These are phyloP conservation scores for Musa balbisiana DNA, from an alignment of 202 grass and related monocot species.

Conservation along the genomic window DNA sequence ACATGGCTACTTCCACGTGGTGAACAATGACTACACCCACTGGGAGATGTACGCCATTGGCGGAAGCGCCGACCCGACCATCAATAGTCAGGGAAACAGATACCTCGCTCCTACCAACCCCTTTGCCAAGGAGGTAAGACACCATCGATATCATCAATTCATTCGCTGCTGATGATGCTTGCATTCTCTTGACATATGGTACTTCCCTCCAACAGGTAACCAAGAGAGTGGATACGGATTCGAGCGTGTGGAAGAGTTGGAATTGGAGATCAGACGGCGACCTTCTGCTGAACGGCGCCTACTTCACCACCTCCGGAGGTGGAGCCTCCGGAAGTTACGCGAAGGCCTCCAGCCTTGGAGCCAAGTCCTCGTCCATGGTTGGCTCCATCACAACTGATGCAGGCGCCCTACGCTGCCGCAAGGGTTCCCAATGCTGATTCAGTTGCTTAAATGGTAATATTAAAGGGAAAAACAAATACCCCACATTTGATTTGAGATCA, in stretches of 20 bases:
- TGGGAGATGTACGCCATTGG: slow-evolving; percentile 17
- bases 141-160: neutral
- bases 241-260: slow-evolving; percentile 8
- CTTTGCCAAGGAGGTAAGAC: neutral
- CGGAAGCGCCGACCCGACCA: slow-evolving; percentile 6
- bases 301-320: slow-evolving; percentile 9
- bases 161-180: neutral
- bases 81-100: slow-evolving; percentile 11
- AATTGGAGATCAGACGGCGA: slow-evolving; percentile 11
- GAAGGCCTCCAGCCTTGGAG: slow-evolving; percentile 9
- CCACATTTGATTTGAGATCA: neutral
- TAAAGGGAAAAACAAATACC: neutral
- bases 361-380: slow-evolving; percentile 4
- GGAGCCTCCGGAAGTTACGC: neutral
- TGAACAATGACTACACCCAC: slow-evolving; percentile 12
- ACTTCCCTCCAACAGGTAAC: neutral
- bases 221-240: slow-evolving; percentile 6
- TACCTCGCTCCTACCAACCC: neutral
- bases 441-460: neutral
- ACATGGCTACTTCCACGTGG: slow-evolving; percentile 11
- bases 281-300: slow-evolving; percentile 7
- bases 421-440: neutral
- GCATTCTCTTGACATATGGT: neutral
- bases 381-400: neutral
- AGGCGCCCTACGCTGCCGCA: neutral